A percentile compares a stretch with the other conserved stretches of the same genome.
These are phyloP conservation scores for Phialophora expanda DNA, from an alignment of 2,329 filamentous ascomycete species.

Conservation along the genomic window DNA sequence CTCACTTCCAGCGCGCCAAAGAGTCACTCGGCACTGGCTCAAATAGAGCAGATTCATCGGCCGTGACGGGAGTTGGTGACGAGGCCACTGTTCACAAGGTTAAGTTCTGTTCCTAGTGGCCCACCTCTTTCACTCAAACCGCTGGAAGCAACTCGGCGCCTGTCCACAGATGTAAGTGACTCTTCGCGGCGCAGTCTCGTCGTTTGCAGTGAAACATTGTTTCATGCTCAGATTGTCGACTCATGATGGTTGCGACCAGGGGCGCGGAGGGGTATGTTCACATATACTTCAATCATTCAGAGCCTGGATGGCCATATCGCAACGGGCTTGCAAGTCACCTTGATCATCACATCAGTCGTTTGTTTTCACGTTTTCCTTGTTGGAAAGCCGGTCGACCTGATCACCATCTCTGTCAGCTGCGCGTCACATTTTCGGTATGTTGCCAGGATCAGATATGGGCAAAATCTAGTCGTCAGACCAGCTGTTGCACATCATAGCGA, in stretches of 20 bases:
- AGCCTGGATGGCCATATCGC: background rate
- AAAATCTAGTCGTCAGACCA: background rate
- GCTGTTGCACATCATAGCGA: background rate
- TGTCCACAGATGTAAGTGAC: background rate
- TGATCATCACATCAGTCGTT: background rate
- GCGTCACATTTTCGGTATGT: background rate
- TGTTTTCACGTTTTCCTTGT: background rate
- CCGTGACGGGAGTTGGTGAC: background rate
- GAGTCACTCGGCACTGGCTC: background rate
- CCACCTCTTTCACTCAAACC: background rate
- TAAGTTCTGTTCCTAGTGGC: background rate
- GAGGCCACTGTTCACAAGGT: background rate
- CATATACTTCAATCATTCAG: background rate
- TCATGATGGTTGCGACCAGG: background rate
- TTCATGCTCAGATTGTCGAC: background rate
- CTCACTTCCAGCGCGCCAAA: conserved; percentile 2
- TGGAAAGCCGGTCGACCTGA: background rate
- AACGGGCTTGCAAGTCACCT: background rate
- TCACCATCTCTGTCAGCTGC: background rate
- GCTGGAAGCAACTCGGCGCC: background rate
- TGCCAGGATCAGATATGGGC: background rate
- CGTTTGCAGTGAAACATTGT: background rate
- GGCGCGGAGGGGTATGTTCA: background rate
- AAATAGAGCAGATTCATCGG: background rate
- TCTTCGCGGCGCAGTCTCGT: background rate